Evolutionary conservation across 345 rosid genomes (phyloP), one percentile per base, ranked within the genome.

Genomic region (Eucalyptus marginata): DNA sequence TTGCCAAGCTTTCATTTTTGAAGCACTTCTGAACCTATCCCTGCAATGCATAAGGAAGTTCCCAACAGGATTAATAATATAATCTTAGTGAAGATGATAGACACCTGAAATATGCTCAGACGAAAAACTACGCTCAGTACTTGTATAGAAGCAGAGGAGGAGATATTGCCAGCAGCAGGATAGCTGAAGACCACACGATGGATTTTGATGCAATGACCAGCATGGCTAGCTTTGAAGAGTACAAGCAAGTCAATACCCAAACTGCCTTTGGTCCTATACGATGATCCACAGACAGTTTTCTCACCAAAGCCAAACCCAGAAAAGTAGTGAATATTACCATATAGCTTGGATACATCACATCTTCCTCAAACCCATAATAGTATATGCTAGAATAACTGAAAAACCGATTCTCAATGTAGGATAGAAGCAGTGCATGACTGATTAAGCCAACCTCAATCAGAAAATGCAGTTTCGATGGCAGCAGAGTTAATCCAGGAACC

Each of bases 1-100:
- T 93, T 98, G 99, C 99, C 99, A 98, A 90, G 96, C 93, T 94
- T 96, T 98, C 99, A 98, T 98, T 93, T 95, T 98, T 80, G 97
- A 94, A 88, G 93, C 95, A 89, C 96, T 90, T 91, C 95, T 94
- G 16, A 97, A 92, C 93, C 95, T 97, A 87, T 96, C 97, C 94
- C 99, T 96, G 94, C 90, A 93, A 87, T 85, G 88, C 92, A 86
- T 90, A 76, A 93, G 86, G 91, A 88, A 64, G 87, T 49, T 83
- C 88, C 43, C 81, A 71, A 43, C 36, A 22, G 29, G 59, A 76
- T 59, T 46, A 76, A 76, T 36, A 10, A 10, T 36, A 76, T 22
- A 25, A 40, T 40, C 14, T 13, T 18, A 71, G 20, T 14, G 14
- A 88, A 62, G 43, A 86, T 44, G 47, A 59, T 51, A 90, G 86